Evolutionary conservation across 2,329 filamentous ascomycete species (phyloP).

Genomic region (Bertia moriformis): DNA sequence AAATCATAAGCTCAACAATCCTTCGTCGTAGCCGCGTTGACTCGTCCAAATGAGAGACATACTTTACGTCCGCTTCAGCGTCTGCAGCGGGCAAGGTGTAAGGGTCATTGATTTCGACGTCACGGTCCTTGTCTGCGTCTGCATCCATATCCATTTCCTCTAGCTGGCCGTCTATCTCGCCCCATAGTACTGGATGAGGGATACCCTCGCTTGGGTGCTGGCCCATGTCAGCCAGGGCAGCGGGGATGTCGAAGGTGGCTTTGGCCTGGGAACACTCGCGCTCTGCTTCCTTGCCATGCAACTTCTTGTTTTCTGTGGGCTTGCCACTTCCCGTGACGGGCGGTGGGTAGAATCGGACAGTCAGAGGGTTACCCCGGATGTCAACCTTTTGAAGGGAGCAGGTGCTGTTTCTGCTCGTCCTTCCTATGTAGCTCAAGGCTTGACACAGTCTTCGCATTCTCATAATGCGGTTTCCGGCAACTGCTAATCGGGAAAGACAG

Average conservation of each 20-base stretch:
- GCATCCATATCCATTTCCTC: not conserved
- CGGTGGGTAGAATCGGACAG: not conserved
- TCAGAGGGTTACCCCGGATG: not conserved
- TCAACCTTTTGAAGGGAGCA: slow-evolving; percentile 1
- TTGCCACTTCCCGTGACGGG: not conserved
- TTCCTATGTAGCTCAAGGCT: not conserved
- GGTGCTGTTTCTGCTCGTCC: not conserved
- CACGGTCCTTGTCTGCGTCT: not conserved
- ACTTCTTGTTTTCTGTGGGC: not conserved
- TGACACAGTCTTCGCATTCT: not conserved
- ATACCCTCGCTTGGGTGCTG: not conserved
- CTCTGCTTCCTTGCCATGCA: not conserved
- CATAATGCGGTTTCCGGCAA: not conserved
- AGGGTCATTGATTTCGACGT: not conserved
- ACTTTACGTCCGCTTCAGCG: not conserved
- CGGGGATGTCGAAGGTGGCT: not conserved
- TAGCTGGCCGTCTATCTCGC: not conserved
- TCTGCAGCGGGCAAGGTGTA: not conserved
- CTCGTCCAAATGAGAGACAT: not conserved
- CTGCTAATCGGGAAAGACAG: not conserved
- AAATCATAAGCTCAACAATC: not conserved
- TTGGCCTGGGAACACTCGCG: not conserved
- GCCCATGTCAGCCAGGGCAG: not conserved
- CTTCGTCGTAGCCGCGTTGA: not conserved
- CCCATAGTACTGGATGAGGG: not conserved